Percentiles rank a stretch among this genome's conserved stretches.
Conservation (phyloP, 371 early-diverging fungal species). For the Mucor indicus region DNA sequence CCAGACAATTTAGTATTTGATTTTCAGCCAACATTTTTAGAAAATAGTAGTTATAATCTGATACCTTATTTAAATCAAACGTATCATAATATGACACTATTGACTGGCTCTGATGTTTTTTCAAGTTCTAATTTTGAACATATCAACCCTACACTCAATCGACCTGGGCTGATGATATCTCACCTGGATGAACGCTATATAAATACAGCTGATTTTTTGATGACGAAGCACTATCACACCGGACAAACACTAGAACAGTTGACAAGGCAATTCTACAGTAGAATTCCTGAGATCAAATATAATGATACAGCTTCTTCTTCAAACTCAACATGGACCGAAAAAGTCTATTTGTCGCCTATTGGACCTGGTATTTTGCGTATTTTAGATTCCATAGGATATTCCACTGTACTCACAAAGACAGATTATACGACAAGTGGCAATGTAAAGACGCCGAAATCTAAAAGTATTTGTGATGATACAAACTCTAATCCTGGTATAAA, state of each 20-base stretch:
- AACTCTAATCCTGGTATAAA: slow-evolving; percentile 23
- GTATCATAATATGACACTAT: slow-evolving; percentile 34
- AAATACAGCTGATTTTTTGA: slow-evolving; percentile 38
- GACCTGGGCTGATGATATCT: slow-evolving; percentile 41
- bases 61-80: slow-evolving; percentile 31
- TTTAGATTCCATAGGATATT: slow-evolving; percentile 44
- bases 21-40: slow-evolving; percentile 23
- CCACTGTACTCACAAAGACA: slow-evolving; percentile 35
- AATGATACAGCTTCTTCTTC: not conserved
- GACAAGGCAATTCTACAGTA: slow-evolving; percentile 20
- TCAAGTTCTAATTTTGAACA: slow-evolving; percentile 14
- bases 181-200: slow-evolving; percentile 36
- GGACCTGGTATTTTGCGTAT: slow-evolving; percentile 48
- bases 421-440: slow-evolving; percentile 37
- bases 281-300: slow-evolving; percentile 15
- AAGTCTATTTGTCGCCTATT: slow-evolving; percentile 34
- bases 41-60: slow-evolving; percentile 30
- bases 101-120: slow-evolving; percentile 30
- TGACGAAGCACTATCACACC: slow-evolving; percentile 24
- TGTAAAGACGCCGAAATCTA: slow-evolving; percentile 25
- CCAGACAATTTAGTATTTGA: slow-evolving; percentile 30
- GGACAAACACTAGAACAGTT: slow-evolving; percentile 30
- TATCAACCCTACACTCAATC: slow-evolving; percentile 28
- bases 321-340: not conserved
- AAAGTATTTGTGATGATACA: slow-evolving; percentile 31